Conservation (phyloP, 2,329 filamentous ascomycete genomes). For the Phialophora macrospora region DNA sequence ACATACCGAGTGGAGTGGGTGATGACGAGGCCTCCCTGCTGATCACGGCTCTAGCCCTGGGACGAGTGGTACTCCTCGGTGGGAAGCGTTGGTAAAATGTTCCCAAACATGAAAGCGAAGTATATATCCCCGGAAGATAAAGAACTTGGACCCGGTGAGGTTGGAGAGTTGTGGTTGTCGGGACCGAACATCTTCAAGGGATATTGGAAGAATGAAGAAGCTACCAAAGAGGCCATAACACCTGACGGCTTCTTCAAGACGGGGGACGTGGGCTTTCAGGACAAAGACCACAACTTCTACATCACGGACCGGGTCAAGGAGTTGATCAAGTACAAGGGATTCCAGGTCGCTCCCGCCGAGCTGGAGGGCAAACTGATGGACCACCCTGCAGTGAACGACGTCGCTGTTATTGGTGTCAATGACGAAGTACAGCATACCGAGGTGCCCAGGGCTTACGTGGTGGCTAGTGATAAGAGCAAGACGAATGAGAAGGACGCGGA, state of each 20-base stretch:
- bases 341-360: slow-evolving; percentile 57
- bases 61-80: slow-evolving; percentile 77
- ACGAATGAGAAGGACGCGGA: slow-evolving; percentile 46
- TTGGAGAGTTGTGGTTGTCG: slow-evolving; percentile 70
- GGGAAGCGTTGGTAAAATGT: slow-evolving; percentile 76
- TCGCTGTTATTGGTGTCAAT: slow-evolving; percentile 53
- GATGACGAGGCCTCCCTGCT: background rate
- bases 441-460: slow-evolving; percentile 52
- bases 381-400: slow-evolving; percentile 52
- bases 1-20: slow-evolving; percentile 43
- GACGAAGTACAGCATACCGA: slow-evolving; percentile 47
- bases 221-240: slow-evolving; percentile 59
- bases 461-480: slow-evolving; percentile 53
- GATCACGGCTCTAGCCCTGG: slow-evolving; percentile 68
- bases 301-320: slow-evolving; percentile 85
- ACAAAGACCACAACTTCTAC: slow-evolving; percentile 77
- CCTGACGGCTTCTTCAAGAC: slow-evolving; percentile 86
- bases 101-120: slow-evolving; percentile 80
- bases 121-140: slow-evolving; percentile 67
- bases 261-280: slow-evolving; percentile 81
- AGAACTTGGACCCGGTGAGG: slow-evolving; percentile 67
- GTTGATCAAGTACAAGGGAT: slow-evolving; percentile 57
- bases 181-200: slow-evolving; percentile 69
- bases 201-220: slow-evolving; percentile 64
- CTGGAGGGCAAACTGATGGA: slow-evolving; percentile 53